phyloP scores from a whole-genome alignment of 805 yeast species.

The Barnettozyma populi region DNA sequence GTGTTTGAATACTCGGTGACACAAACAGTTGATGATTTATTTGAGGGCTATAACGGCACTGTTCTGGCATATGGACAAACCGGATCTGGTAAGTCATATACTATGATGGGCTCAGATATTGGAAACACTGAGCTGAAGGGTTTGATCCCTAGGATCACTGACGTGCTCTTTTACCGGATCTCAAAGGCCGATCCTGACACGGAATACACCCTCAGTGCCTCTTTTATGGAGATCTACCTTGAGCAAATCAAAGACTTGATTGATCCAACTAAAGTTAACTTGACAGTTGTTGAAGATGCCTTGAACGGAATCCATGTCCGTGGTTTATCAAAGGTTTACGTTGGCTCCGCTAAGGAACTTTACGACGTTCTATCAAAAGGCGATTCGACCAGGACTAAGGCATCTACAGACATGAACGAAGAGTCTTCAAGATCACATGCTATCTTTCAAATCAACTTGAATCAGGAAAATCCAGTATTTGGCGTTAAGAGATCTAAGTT shows the following conservation, averaged over 20 bases:
- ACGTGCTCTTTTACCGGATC: constrained; percentile 55
- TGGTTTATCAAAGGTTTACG: constrained; percentile 60
- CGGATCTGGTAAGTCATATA: constrained; percentile 74
- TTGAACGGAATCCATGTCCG: constrained; percentile 63
- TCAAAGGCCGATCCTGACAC: constrained; percentile 39
- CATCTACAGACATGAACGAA: constrained; percentile 63
- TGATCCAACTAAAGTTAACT: constrained; percentile 26
- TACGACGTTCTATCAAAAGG: constrained; percentile 56
- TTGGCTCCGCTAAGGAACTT: constrained; percentile 53
- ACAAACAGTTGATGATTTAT: constrained; percentile 62
- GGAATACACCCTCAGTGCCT: constrained; percentile 58
- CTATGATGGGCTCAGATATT: constrained; percentile 63
- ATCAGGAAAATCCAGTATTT: constrained; percentile 57
- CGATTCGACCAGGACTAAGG: constrained; percentile 45
- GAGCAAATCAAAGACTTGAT: constrained; percentile 68
- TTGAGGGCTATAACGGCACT: constrained; percentile 73
- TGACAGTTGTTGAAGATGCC: constrained; percentile 58
- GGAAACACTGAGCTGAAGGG: constrained; percentile 35
- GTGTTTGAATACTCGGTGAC: constrained; percentile 54
- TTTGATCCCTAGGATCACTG: constrained; percentile 66
- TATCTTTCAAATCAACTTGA: constrained; percentile 61
- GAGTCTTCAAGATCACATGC: constrained; percentile 80
- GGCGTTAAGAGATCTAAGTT: constrained; percentile 57
- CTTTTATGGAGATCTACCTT: constrained; percentile 77
- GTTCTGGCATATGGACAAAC: constrained; percentile 81